Base-by-base conservation (phyloP, 23 red algal species). In the Gracilaria domingensis region DNA sequence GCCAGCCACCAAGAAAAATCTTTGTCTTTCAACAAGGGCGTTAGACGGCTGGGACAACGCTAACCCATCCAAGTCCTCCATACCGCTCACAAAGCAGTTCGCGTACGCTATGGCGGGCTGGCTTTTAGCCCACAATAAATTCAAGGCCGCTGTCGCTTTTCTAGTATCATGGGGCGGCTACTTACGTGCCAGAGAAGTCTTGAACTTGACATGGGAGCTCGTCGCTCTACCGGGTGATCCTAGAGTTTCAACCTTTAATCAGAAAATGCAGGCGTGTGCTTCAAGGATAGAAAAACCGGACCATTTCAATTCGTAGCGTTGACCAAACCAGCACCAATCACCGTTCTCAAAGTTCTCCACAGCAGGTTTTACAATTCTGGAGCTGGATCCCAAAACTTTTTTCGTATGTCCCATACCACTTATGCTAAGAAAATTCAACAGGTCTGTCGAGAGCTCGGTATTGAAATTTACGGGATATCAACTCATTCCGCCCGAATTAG, bases 401-500 rank as follows among this genome's bases (percentile, higher is more conserved):
- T 30, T 30, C 32, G 11, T 2, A 18, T 67, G 33, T 33, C 62
- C 17, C 2, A 67, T 25, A 13, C 16, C 5, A 36, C 9, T 11
- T 67, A 67, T 35, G 0, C 3, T 2, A 29, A 67, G 24, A 29
- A 67, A 25, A 12, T 67, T 1, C 16, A 67, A 25, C 16, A 12
- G 1, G 62, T 25, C 9, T 67, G 62, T 30, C 6, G 1, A 30
- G 12, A 5, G 26, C 33, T 67, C 1, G 24, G 62, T 34, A 4
- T 67, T 2, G 8, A 33, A 12, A 36, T 2, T 1, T 67, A 34
- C 17, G 2, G 24, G 62, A 67, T 82, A 34, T 64, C 21, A 9
- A 60, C 48, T 62, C 79, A 82, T 60, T 60, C 36, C 34, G 79
- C 79, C 8, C 14, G 79, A 55, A 82, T 61, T 59, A 0, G 50